Evolutionary conservation across 345 rosid genomes (phyloP).

Genomic region (Gossypium bickii): DNA sequence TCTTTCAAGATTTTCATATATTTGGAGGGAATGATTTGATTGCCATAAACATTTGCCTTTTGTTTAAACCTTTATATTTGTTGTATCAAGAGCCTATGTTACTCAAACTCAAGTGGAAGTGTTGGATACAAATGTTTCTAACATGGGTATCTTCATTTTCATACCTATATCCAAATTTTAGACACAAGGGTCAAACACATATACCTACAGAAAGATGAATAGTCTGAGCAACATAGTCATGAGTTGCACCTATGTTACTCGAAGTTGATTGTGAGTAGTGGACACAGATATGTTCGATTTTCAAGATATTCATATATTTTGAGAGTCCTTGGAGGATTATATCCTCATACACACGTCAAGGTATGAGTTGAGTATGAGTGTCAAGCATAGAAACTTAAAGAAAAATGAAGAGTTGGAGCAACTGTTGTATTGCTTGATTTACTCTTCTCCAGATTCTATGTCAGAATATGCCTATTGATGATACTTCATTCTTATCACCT

Average conservation of each 20-base stretch:
- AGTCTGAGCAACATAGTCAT: neutral
- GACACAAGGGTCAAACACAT: neutral
- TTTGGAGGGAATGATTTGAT: too few species aligned
- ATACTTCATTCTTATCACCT: neutral
- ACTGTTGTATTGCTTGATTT: neutral
- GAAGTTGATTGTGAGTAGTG: neutral
- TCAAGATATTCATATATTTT: neutral
- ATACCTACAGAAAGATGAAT: neutral
- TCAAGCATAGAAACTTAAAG: neutral
- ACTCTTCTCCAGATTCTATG: neutral
- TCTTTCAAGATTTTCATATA: too few species aligned
- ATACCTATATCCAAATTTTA: neutral
- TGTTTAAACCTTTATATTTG: neutral
- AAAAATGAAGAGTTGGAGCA: neutral
- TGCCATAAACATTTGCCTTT: conserved; percentile 1
- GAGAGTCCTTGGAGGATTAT: neutral
- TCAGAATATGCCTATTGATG: neutral
- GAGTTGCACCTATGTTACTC: neutral
- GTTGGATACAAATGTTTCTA: neutral
- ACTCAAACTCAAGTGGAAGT: neutral
- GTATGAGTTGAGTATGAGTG: neutral
- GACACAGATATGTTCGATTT: neutral
- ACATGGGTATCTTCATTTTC: neutral
- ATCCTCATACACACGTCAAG: neutral
- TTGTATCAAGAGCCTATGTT: neutral